Evolutionary conservation across 805 yeast species (phyloP).

Genomic region (Komagataella populi): DNA sequence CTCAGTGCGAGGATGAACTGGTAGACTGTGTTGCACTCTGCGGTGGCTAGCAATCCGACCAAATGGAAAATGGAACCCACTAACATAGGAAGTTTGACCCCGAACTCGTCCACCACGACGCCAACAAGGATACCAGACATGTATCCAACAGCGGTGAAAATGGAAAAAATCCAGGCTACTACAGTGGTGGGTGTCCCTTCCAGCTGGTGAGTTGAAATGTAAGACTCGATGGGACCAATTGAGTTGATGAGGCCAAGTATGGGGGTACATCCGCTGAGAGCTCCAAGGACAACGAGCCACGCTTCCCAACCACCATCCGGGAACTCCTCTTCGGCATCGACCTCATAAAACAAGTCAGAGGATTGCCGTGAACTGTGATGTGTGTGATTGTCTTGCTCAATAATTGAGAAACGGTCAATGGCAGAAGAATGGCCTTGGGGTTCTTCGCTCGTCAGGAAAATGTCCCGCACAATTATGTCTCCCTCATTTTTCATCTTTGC

Average conservation of each 20-base stretch:
- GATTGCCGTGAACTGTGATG: not conserved
- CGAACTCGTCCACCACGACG: constrained; percentile 41
- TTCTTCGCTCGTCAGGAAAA: not conserved
- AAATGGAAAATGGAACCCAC: constrained; percentile 27
- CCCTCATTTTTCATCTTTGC: not conserved
- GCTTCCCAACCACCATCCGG: constrained; percentile 55
- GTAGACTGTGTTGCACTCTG: constrained; percentile 23
- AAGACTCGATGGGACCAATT: constrained; percentile 50
- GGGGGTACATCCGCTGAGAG: constrained; percentile 40
- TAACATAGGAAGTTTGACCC: constrained; percentile 27
- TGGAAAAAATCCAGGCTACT: constrained; percentile 54
- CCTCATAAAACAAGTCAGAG: not conserved
- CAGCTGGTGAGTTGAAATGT: constrained; percentile 42
- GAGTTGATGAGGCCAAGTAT: constrained; percentile 44
- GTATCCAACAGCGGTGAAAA: constrained; percentile 35
- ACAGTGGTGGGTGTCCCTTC: constrained; percentile 27
- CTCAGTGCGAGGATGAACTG: constrained; percentile 28
- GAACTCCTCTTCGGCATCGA: constrained; percentile 13
- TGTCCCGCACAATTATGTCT: not conserved
- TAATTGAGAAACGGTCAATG: not conserved
- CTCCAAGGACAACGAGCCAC: constrained; percentile 41
- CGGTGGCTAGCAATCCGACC: constrained; percentile 38
- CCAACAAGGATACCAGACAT: constrained; percentile 39
- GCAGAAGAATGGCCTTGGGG: not conserved
- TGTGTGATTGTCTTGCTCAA: not conserved